These are phyloP conservation scores for Pisolithus orientalis DNA, from an alignment of 768 basidiomycete genomes.

Conservation along the genomic window DNA sequence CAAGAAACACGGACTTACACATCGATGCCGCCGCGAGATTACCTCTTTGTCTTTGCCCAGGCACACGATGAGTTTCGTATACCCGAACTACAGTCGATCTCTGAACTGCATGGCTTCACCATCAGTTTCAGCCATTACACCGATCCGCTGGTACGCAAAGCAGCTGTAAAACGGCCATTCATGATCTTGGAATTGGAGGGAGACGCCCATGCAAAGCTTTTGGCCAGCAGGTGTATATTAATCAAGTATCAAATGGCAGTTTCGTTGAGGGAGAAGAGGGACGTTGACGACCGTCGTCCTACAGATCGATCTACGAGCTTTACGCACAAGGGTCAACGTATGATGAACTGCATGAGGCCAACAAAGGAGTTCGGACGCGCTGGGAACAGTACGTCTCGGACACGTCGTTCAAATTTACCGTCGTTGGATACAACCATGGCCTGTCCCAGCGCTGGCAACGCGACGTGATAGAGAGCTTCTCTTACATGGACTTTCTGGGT, in stretches of 20 bases:
- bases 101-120: slow-evolving; percentile 65
- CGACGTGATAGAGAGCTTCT: slow-evolving; percentile 70
- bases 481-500: slow-evolving; percentile 79
- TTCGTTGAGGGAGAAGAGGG: background rate
- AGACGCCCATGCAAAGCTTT: slow-evolving; percentile 67
- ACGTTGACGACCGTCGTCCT: background rate
- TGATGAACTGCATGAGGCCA: slow-evolving; percentile 57
- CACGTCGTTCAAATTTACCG: slow-evolving; percentile 76
- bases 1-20: background rate
- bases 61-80: slow-evolving; percentile 77
- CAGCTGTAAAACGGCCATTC: slow-evolving; percentile 51
- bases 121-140: slow-evolving; percentile 40
- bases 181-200: slow-evolving; percentile 62
- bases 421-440: slow-evolving; percentile 69
- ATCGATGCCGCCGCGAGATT: slow-evolving; percentile 25
- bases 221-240: slow-evolving; percentile 74
- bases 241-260: slow-evolving; percentile 52
- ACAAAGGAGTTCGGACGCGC: slow-evolving; percentile 33
- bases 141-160: slow-evolving; percentile 40
- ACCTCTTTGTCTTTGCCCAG: slow-evolving; percentile 76
- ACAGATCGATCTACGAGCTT: slow-evolving; percentile 71
- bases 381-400: slow-evolving; percentile 58
- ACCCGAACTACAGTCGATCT: slow-evolving; percentile 74
- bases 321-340: slow-evolving; percentile 70
- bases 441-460: slow-evolving; percentile 63